Conservation (phyloP, 208 protist species). For the Acanthamoeba castellanii region DNA sequence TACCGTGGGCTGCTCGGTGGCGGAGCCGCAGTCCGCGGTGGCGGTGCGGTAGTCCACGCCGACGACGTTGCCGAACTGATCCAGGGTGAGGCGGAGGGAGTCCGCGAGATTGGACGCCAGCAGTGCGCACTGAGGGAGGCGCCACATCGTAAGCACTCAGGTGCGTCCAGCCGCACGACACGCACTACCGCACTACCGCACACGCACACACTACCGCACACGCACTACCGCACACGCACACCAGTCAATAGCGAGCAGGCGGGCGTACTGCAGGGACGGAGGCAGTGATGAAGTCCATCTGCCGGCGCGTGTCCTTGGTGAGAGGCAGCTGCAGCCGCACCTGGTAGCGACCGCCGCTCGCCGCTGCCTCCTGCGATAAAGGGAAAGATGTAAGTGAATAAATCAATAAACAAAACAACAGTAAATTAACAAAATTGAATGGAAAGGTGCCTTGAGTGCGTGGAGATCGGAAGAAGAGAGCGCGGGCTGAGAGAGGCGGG, state of each 20-base stretch:
- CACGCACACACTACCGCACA: background rate
- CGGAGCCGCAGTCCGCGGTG: background rate
- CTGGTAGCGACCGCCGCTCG: constrained; percentile 27
- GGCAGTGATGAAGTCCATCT: constrained; percentile 13
- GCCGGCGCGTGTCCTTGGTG: constrained; percentile 24
- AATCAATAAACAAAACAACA: background rate
- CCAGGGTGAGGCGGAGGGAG: background rate
- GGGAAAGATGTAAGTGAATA: too few relatives aligned
- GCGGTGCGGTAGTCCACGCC: constrained; percentile 29
- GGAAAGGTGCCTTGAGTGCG: background rate
- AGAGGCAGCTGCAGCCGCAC: constrained; percentile 4
- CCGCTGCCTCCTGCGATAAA: background rate
- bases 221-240: background rate
- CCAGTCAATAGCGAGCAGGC: background rate
- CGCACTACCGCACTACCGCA: background rate
- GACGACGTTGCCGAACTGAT: constrained; percentile 66
- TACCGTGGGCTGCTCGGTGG: background rate
- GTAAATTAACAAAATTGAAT: background rate
- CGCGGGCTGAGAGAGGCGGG: background rate
- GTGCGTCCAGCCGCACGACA: background rate
- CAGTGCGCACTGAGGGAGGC: background rate
- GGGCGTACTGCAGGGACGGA: constrained; percentile 32
- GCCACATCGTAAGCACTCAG: background rate
- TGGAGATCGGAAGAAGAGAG: constrained; percentile 7
- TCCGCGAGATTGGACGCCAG: constrained; percentile 35